Evolutionary conservation across 108 stramenopile species (phyloP).

Genomic region (Skeletonema potamos): DNA sequence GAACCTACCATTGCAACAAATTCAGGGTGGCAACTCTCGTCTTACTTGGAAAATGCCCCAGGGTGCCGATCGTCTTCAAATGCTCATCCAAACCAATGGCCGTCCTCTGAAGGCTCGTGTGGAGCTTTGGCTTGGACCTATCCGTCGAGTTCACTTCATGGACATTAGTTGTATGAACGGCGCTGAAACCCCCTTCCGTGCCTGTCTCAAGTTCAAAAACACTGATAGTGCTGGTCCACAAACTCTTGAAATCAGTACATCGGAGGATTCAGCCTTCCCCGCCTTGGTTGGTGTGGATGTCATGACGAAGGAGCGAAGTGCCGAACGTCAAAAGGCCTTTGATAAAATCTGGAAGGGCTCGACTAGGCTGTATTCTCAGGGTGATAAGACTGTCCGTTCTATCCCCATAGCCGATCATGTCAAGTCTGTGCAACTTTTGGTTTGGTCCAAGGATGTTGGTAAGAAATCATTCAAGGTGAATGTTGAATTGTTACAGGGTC

Average conservation of each 20-base stretch:
- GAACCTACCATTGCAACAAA: slow-evolving; percentile 55
- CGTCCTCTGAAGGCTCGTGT: slow-evolving; percentile 69
- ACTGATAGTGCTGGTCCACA: slow-evolving; percentile 49
- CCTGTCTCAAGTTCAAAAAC: slow-evolving; percentile 74
- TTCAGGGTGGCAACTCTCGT: slow-evolving; percentile 71
- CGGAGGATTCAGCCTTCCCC: slow-evolving; percentile 59
- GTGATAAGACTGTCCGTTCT: slow-evolving; percentile 59
- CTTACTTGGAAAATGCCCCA: slow-evolving; percentile 68
- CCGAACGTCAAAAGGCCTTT: slow-evolving; percentile 54
- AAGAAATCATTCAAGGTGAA: slow-evolving; percentile 68
- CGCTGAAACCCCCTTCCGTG: slow-evolving; percentile 52
- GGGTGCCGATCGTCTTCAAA: slow-evolving; percentile 55
- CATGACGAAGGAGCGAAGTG: slow-evolving; percentile 53
- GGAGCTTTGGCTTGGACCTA: slow-evolving; percentile 72
- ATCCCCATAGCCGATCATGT: slow-evolving; percentile 63
- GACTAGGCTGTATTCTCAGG: slow-evolving; percentile 41
- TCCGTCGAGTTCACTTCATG: slow-evolving; percentile 61
- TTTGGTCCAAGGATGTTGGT: slow-evolving; percentile 61
- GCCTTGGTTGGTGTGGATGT: slow-evolving; percentile 59
- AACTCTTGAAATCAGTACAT: slow-evolving; percentile 55
- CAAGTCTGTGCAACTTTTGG: slow-evolving; percentile 62
- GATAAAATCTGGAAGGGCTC: slow-evolving; percentile 54
- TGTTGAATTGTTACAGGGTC: slow-evolving; percentile 64
- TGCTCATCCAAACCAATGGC: slow-evolving; percentile 58
- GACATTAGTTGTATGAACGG: slow-evolving; percentile 68